Conservation (phyloP, 225 moss, liverwort and hornwort genomes). For the Physcomitrium patens region DNA sequence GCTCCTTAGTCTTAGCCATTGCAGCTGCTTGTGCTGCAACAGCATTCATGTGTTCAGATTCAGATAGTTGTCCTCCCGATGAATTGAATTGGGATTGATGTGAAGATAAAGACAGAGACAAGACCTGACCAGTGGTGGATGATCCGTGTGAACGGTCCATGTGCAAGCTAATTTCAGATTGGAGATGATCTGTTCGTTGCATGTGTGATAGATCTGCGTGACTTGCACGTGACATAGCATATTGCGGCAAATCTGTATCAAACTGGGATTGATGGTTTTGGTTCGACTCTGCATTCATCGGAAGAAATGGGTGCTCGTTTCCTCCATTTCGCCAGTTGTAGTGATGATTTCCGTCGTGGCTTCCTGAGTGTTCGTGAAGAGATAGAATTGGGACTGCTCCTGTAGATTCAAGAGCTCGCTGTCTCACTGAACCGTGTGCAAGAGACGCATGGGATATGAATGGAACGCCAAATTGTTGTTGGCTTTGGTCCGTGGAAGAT, state of each 20-base stretch:
- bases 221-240: conserved; percentile 14
- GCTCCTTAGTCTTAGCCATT: conserved; percentile 36
- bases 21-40: conserved; percentile 38
- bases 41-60: conserved; percentile 25
- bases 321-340: conserved; percentile 49
- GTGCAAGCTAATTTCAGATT: not conserved
- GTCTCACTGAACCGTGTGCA: conserved; percentile 27
- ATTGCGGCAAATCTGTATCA: conserved; percentile 30
- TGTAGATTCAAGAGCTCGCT: conserved; percentile 26
- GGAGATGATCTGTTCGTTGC: conserved; percentile 37
- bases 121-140: conserved; percentile 27
- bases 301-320: conserved; percentile 46
- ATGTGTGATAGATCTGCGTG: conserved; percentile 32
- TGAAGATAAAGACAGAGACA: conserved; percentile 46
- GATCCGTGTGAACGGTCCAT: conserved; percentile 20
- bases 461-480: conserved; percentile 28
- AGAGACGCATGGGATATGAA: conserved; percentile 25
- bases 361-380: not conserved
- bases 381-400: conserved; percentile 2
- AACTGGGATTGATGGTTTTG: conserved; percentile 31
- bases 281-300: conserved; percentile 34
- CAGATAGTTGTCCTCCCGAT: conserved; percentile 25
- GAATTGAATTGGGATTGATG: conserved; percentile 38
- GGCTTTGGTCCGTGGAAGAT: conserved; percentile 12
- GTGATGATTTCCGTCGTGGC: conserved; percentile 20